A percentile compares a stretch with the other conserved stretches of the same genome.
Conservation (phyloP, 768 basidiomycete species). For the Neoboletus brunneissimus region DNA sequence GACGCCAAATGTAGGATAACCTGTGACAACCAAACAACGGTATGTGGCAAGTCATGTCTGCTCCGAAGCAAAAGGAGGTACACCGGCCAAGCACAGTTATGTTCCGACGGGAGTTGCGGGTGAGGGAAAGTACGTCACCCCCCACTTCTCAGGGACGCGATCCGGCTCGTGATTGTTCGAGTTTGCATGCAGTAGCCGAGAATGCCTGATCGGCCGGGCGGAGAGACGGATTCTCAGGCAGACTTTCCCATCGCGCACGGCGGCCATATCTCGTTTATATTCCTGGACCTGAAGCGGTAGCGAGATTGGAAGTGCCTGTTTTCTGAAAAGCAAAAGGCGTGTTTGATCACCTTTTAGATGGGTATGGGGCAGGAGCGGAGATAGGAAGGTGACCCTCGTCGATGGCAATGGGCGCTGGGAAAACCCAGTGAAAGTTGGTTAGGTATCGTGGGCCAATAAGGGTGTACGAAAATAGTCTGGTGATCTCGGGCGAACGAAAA, state of each 20-base stretch:
- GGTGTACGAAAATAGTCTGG: slow-evolving; percentile 6
- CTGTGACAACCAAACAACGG: background rate
- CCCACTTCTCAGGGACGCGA: slow-evolving; percentile 3
- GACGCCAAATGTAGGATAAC: background rate
- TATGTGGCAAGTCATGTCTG: background rate
- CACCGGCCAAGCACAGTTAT: background rate
- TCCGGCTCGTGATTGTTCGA: slow-evolving; percentile 17
- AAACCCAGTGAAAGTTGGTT: background rate
- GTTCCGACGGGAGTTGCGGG: slow-evolving; percentile 17
- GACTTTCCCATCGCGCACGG: slow-evolving; percentile 7
- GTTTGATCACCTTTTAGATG: background rate
- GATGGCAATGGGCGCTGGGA: background rate
- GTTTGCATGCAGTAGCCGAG: background rate
- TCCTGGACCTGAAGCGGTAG: background rate
- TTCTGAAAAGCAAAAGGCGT: background rate
- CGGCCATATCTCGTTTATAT: slow-evolving; percentile 1
- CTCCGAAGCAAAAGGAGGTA: background rate
- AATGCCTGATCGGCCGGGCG: background rate
- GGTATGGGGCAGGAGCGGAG: background rate
- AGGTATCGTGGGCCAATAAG: slow-evolving; percentile 11
- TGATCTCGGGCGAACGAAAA: slow-evolving; percentile 18
- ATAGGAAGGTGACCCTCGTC: background rate
- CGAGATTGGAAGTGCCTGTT: background rate
- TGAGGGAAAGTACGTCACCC: background rate
- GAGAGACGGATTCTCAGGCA: slow-evolving; percentile 5